Conservation (phyloP, 441 rosid genomes). For the Gossypium laxum region DNA sequence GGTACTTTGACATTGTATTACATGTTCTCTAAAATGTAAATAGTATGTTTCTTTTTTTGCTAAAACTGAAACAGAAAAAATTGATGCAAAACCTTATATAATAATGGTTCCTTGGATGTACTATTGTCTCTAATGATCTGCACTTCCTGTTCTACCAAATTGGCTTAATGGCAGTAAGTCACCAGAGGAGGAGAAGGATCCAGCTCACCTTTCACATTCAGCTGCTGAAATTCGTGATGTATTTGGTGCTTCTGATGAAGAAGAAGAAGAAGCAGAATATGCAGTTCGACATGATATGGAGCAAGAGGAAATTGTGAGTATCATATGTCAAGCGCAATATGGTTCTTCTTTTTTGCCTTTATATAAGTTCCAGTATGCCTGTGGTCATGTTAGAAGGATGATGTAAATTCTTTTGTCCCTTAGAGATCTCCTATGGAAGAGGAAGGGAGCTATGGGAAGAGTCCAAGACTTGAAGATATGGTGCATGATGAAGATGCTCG, state of each 20-base stretch:
- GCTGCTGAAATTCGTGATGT: slow-evolving; percentile 89
- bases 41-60: background rate
- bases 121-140: slow-evolving; percentile 11
- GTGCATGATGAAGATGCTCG: slow-evolving; percentile 63
- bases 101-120: background rate
- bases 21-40: background rate
- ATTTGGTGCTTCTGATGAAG: slow-evolving; percentile 94
- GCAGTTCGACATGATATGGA: slow-evolving; percentile 54
- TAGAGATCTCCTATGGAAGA: slow-evolving; percentile 76
- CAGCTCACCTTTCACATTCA: slow-evolving; percentile 42
- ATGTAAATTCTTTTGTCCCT: slow-evolving; percentile 12
- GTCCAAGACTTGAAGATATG: slow-evolving; percentile 60
- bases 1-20: background rate
- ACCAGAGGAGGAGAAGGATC: slow-evolving; percentile 64
- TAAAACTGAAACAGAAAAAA: background rate
- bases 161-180: slow-evolving; percentile 36
- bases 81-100: background rate
- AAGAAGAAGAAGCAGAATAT: slow-evolving; percentile 58
- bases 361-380: slow-evolving; percentile 6
- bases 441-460: slow-evolving; percentile 64
- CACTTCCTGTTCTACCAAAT: slow-evolving; percentile 12
- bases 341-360: slow-evolving; percentile 8
- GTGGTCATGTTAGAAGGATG: slow-evolving; percentile 4
- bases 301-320: slow-evolving; percentile 55
- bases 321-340: slow-evolving; percentile 12